These are phyloP conservation scores for Anethum foeniculum DNA, from an alignment of 140 eudicot species.

Conservation along the genomic window DNA sequence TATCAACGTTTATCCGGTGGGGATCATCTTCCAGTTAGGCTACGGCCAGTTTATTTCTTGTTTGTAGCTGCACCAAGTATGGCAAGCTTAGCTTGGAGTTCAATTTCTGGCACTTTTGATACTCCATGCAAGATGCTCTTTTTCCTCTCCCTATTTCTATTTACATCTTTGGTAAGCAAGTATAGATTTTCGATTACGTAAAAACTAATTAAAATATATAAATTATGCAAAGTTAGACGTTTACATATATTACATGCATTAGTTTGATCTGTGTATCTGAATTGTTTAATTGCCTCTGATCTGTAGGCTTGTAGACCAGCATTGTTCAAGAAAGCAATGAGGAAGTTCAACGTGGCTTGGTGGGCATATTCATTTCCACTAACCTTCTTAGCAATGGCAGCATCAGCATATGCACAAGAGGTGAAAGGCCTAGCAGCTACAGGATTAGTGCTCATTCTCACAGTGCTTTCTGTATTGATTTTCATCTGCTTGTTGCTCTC, in stretches of 20 bases:
- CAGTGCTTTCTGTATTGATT: constrained; percentile 46
- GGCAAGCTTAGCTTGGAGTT: constrained; percentile 75
- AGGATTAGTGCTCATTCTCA: constrained; percentile 30
- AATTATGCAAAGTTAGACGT: neutral
- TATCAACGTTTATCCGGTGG: constrained; percentile 59
- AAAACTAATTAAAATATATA: neutral
- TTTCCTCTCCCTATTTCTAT: constrained; percentile 71
- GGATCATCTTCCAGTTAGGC: constrained; percentile 45
- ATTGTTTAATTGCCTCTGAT: neutral
- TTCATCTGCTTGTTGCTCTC: constrained; percentile 40
- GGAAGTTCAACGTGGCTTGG: constrained; percentile 60
- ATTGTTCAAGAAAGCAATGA: constrained; percentile 70
- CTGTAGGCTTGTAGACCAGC: constrained; percentile 50
- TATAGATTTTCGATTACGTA: neutral
- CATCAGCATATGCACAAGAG: constrained; percentile 44
- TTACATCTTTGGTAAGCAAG: constrained; percentile 54
- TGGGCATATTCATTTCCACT: constrained; percentile 84
- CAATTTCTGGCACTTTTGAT: constrained; percentile 50
- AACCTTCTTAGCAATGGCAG: constrained; percentile 55
- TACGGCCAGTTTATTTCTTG: constrained; percentile 62
- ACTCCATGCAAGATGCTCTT: constrained; percentile 55
- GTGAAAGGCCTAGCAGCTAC: constrained; percentile 34
- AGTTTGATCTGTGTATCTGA: neutral
- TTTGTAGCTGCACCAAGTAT: constrained; percentile 77
- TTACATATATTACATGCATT: neutral